Conservation (phyloP, 2,329 filamentous ascomycete species). For the Lasiodiplodia sp. region DNA sequence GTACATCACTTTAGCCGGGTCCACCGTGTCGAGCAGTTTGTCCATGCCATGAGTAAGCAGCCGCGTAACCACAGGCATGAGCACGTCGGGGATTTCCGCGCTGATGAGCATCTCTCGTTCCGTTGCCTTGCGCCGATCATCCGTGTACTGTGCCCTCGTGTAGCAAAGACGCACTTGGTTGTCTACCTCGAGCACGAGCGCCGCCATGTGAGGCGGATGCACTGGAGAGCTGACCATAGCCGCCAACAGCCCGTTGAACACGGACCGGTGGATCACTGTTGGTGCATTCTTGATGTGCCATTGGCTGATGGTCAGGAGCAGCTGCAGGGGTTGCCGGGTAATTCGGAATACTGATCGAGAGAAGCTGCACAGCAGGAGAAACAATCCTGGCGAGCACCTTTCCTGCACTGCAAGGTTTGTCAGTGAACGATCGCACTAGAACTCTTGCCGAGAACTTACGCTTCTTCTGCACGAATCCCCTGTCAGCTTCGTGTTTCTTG, state of each 20-base stretch:
- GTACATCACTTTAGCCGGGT: slow-evolving; percentile 75
- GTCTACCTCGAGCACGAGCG: slow-evolving; percentile 65
- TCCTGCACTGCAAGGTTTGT: slow-evolving; percentile 27
- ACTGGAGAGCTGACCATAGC: slow-evolving; percentile 50
- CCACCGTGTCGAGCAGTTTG: slow-evolving; percentile 56
- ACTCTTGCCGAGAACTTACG: not conserved
- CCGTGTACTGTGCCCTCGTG: slow-evolving; percentile 52
- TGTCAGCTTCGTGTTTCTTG: slow-evolving; percentile 31
- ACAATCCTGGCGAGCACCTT: slow-evolving; percentile 38
- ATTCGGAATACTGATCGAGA: slow-evolving; percentile 47
- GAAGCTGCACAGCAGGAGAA: slow-evolving; percentile 72
- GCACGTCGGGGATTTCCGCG: slow-evolving; percentile 58
- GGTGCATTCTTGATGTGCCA: slow-evolving; percentile 49
- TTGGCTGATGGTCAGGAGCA: slow-evolving; percentile 34
- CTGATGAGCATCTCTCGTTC: slow-evolving; percentile 63
- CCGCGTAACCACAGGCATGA: slow-evolving; percentile 56
- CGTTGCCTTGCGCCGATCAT: slow-evolving; percentile 54
- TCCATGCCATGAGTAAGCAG: slow-evolving; percentile 53
- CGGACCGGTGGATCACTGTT: slow-evolving; percentile 53
- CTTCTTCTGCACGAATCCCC: slow-evolving; percentile 25
- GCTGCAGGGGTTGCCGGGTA: slow-evolving; percentile 39
- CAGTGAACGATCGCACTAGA: not conserved
- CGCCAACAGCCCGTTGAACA: slow-evolving; percentile 50
- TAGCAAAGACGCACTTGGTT: slow-evolving; percentile 69
- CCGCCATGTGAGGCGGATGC: slow-evolving; percentile 54